phyloP scores from a whole-genome alignment of 805 yeast genomes.

The Jamesozyma jinghongensis region DNA sequence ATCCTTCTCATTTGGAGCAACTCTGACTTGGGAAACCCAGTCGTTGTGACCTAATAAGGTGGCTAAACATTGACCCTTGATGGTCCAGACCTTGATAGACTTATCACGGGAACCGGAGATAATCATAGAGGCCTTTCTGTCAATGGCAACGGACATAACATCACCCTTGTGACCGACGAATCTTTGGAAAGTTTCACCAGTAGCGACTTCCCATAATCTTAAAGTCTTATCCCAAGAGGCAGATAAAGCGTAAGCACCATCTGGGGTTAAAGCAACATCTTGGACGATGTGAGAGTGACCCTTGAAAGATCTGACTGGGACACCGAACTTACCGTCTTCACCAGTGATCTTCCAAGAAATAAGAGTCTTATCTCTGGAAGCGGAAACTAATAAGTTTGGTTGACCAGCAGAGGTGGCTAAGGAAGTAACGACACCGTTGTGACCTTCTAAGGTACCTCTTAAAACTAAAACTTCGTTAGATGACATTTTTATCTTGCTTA shows the following conservation, averaged over 20 bases:
- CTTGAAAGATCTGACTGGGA: slow-evolving; percentile 90
- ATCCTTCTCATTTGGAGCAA: slow-evolving; percentile 58
- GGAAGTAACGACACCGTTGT: slow-evolving; percentile 96
- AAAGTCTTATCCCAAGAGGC: slow-evolving; percentile 99
- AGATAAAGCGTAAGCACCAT: slow-evolving; percentile 95
- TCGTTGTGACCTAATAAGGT: slow-evolving; percentile 93
- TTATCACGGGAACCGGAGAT: slow-evolving; percentile 99
- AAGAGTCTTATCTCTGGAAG: slow-evolving; percentile 97
- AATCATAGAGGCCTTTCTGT: slow-evolving; percentile 93
- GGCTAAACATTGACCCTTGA: slow-evolving; percentile 93
- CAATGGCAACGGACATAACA: slow-evolving; percentile 93
- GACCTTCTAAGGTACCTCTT: slow-evolving; percentile 99
- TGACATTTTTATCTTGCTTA: slow-evolving; percentile 42
- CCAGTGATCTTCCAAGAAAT: slow-evolving; percentile 97
- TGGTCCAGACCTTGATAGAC: slow-evolving; percentile 99
- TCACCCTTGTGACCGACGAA: slow-evolving; percentile 98
- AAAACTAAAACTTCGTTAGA: slow-evolving; percentile 91
- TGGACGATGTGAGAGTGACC: slow-evolving; percentile 99
- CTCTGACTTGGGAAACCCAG: slow-evolving; percentile 98
- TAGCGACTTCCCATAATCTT: slow-evolving; percentile 94
- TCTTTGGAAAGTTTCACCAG: slow-evolving; percentile 90
- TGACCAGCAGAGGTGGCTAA: slow-evolving; percentile 95
- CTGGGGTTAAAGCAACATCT: slow-evolving; percentile 96
- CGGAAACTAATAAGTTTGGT: slow-evolving; percentile 97
- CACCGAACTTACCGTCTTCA: slow-evolving; percentile 96